These are phyloP conservation scores for Pachysandra terminalis DNA, from an alignment of 164 flowering plant species.

Conservation along the genomic window DNA sequence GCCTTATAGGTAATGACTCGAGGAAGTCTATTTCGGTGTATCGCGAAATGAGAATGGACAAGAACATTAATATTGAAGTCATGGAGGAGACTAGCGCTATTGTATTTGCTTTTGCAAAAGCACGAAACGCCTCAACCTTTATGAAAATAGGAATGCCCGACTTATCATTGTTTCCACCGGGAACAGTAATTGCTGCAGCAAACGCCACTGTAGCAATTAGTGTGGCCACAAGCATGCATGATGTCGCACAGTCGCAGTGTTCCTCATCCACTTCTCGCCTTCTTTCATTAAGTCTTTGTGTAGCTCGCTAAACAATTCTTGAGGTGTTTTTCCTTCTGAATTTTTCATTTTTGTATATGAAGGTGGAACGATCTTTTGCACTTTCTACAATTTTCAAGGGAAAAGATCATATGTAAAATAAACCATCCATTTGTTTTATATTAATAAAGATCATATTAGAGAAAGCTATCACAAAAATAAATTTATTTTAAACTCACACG, in stretches of 20 bases:
- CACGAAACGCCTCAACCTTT: background rate
- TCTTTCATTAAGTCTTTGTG: slow-evolving; percentile 20
- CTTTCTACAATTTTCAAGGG: slow-evolving; percentile 12
- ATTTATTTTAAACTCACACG: too few relatives aligned
- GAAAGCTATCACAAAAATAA: too few relatives aligned
- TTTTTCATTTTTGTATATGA: slow-evolving; percentile 9
- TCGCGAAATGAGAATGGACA: slow-evolving; percentile 13
- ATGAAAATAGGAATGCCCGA: slow-evolving; percentile 1
- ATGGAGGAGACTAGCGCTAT: slow-evolving; percentile 1
- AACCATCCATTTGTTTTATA: too few relatives aligned
- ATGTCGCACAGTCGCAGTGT: slow-evolving; percentile 31
- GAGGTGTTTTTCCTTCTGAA: slow-evolving; percentile 14
- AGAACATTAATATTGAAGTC: slow-evolving; percentile 10
- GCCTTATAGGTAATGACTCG: background rate
- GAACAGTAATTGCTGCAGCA: slow-evolving; percentile 5
- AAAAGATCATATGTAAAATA: too few relatives aligned
- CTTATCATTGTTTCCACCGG: slow-evolving; percentile 6
- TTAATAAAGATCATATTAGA: too few relatives aligned
- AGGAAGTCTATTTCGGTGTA: slow-evolving; percentile 17
- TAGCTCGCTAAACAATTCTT: slow-evolving; percentile 13
- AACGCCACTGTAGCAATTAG: slow-evolving; percentile 28
- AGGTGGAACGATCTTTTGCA: slow-evolving; percentile 18
- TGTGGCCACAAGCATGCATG: slow-evolving; percentile 39
- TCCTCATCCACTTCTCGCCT: slow-evolving; percentile 44
- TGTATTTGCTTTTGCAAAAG: slow-evolving; percentile 3